These are phyloP conservation scores for Wakefieldia striispora DNA, from an alignment of 768 basidiomycete genomes.

Conservation along the genomic window DNA sequence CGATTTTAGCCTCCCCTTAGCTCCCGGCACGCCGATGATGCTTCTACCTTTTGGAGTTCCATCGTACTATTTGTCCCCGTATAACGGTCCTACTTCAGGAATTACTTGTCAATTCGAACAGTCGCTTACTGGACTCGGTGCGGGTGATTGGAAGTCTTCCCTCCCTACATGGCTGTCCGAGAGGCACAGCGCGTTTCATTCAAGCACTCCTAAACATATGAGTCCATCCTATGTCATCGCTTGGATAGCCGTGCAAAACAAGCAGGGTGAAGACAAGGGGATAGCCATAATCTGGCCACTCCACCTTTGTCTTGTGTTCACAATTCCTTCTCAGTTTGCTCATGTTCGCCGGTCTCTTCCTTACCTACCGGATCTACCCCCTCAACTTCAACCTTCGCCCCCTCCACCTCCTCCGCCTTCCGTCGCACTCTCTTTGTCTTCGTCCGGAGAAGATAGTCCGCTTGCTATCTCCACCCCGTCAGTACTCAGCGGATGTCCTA, in stretches of 20 bases:
- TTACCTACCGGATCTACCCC: constrained; percentile 61
- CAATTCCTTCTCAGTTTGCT: constrained; percentile 32
- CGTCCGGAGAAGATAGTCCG: constrained; percentile 9
- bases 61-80: constrained; percentile 70
- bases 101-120: constrained; percentile 62
- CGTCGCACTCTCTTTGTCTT: constrained; percentile 18
- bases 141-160: constrained; percentile 45
- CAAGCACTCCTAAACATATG: constrained; percentile 15
- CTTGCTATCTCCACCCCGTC: constrained; percentile 5
- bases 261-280: constrained; percentile 79
- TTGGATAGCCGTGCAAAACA: constrained; percentile 74
- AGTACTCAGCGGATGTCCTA: constrained; percentile 20
- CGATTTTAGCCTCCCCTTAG: constrained; percentile 36
- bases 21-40: constrained; percentile 63
- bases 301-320: constrained; percentile 52
- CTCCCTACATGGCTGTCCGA: constrained; percentile 12
- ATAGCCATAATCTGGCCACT: constrained; percentile 72
- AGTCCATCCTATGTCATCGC: constrained; percentile 54
- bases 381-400: constrained; percentile 57
- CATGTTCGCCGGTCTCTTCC: constrained; percentile 45
- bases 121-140: constrained; percentile 62
- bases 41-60: constrained; percentile 71
- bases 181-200: constrained; percentile 20
- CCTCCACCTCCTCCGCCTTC: constrained; percentile 40
- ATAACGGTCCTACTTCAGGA: constrained; percentile 62